Percentiles rank a stretch among this genome's conserved stretches.
Evolutionary conservation across 305 asterid species (phyloP).

Genomic region (Fraxinus sp.): DNA sequence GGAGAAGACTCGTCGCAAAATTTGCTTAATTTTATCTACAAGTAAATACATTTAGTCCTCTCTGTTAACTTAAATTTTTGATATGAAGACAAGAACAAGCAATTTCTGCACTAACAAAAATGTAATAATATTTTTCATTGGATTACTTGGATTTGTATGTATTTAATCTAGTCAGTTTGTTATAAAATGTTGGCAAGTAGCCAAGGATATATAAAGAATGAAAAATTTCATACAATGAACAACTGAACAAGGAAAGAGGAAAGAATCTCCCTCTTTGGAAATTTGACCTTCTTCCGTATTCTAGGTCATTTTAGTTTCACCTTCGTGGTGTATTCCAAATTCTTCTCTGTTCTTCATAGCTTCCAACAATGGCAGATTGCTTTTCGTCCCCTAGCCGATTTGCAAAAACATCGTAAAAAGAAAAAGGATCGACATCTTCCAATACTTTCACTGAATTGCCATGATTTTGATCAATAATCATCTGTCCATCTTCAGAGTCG

Average conservation of each 20-base stretch:
- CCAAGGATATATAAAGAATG: neutral
- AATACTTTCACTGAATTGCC: conserved; percentile 57
- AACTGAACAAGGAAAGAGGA: neutral
- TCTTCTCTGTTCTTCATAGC: conserved; percentile 66
- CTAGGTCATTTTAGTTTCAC: conserved; percentile 19
- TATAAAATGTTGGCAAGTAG: neutral
- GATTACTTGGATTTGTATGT: neutral
- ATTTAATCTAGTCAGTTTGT: neutral
- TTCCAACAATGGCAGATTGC: conserved; percentile 68
- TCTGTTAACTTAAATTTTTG: neutral
- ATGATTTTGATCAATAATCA: conserved; percentile 29
- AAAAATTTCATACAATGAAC: neutral
- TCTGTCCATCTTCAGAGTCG: conserved; percentile 63
- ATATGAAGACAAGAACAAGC: neutral
- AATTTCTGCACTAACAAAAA: neutral
- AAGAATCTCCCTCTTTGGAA: neutral
- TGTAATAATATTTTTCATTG: neutral
- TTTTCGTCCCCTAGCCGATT: conserved; percentile 48
- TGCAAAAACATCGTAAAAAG: conserved; percentile 46
- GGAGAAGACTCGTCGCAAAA: neutral
- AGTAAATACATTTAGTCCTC: neutral
- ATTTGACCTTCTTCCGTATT: neutral
- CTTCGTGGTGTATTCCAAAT: conserved; percentile 42
- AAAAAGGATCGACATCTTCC: conserved; percentile 42
- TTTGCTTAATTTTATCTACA: neutral